These are phyloP conservation scores for Sideroxylon spinosum DNA, from an alignment of 179 eudicot genomes.

Conservation along the genomic window DNA sequence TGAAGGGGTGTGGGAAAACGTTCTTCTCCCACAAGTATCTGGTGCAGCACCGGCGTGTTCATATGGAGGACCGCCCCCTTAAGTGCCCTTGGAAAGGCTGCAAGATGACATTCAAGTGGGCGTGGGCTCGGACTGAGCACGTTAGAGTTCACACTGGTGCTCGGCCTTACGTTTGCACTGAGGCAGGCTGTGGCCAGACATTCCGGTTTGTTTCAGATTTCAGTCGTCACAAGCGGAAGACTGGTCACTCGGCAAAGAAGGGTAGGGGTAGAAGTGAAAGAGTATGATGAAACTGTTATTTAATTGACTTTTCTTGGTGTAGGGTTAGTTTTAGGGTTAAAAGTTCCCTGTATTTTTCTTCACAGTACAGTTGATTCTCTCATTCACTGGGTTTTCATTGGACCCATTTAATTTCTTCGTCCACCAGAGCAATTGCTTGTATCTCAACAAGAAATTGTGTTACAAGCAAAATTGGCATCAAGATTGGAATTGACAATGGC, in stretches of 20 bases:
- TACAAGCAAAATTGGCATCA: slow-evolving; percentile 12
- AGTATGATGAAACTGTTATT: slow-evolving; percentile 21
- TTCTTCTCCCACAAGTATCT: slow-evolving; percentile 96
- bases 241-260: slow-evolving; percentile 81
- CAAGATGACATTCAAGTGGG: slow-evolving; percentile 96
- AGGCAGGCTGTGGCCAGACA: slow-evolving; percentile 86
- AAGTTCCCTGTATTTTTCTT: slow-evolving; percentile 7
- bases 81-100: slow-evolving; percentile 99
- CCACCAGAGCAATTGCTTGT: slow-evolving; percentile 14
- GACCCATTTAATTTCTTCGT: slow-evolving; percentile 14
- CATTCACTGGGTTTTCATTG: slow-evolving; percentile 18
- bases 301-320: slow-evolving; percentile 21
- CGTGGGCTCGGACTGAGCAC: slow-evolving; percentile 98
- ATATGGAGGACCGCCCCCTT: slow-evolving; percentile 82
- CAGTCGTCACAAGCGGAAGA: slow-evolving; percentile 97
- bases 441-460: slow-evolving; percentile 2
- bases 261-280: slow-evolving; percentile 21
- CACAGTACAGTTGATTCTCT: slow-evolving; percentile 21
- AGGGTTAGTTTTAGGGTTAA: slow-evolving; percentile 14
- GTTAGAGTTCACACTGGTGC: slow-evolving; percentile 93
- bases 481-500: not conserved
- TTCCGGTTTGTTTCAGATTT: slow-evolving; percentile 95
- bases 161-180: slow-evolving; percentile 76
- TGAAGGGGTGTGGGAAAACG: slow-evolving; percentile 82
- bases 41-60: slow-evolving; percentile 94